Evolutionary conservation across 805 yeast genomes (phyloP), one percentile per base, ranked within the genome.

Genomic region (Suhomyces sp.): DNA sequence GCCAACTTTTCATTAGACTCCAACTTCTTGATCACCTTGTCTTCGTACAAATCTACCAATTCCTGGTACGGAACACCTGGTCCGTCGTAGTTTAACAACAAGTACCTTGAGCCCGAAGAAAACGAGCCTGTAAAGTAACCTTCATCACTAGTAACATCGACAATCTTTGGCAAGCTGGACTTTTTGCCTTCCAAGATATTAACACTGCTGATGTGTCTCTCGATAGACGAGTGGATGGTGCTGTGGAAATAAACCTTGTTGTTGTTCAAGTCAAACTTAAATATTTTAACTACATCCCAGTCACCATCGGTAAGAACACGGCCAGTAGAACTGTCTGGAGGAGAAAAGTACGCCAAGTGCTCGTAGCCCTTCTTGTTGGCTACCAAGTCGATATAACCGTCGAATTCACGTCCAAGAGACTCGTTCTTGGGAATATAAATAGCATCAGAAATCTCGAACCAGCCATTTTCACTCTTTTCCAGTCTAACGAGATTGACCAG

Each of bases 231-330:
- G 57, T 83, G 84, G 63, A 83, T 81, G 0, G 98, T 90, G 5
- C 93, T 86, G 6, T 84, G 64, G 66, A 84, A 94, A 60, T 79
- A 86, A 2, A 88, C 68, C 5, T 68, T 65, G 50, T 81, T 73
- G 3, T 67, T 69, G n/a, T 68, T 75, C 40, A 67, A 60, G 54
- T 84, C 84, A 61, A 73, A 84, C 2, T 86, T 73, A 2, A 87
- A 84, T 1, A 90, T 92, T 6, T 79, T 71, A 45, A 59, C 80
- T n/a, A 94, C 96, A 68, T 94, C 99, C 96, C 97, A 94, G 0
- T 79, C 70, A 6, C 99, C 99, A 1, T 60, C 53, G 6, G 96
- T 77, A 22, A 87, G 66, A 5, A 86, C 67, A 24, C 78, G 74
- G 1, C 84, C 84, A 5, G 45, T 44, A 1, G 19, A 35, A 33